Conservation (phyloP, 73 alveolate genomes). For the Diophrys sp. region DNA sequence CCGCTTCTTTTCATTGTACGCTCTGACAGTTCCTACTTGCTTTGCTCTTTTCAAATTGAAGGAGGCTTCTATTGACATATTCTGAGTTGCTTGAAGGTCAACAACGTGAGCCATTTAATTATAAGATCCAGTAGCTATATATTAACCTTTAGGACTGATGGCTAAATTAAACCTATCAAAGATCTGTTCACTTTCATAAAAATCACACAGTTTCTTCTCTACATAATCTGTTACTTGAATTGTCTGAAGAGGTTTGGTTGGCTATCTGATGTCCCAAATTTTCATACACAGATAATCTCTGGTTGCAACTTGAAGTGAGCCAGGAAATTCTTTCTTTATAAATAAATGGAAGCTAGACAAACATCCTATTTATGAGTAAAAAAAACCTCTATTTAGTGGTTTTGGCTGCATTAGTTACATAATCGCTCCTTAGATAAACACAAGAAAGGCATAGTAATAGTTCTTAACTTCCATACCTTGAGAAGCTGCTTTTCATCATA, state of each 20-base stretch:
- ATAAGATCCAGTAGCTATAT: slow-evolving; percentile 27
- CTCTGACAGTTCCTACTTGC: slow-evolving; percentile 7
- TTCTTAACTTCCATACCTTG: too few species aligned
- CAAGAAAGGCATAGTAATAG: too few species aligned
- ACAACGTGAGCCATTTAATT: slow-evolving; percentile 29
- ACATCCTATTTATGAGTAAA: too few species aligned
- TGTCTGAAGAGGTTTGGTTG: slow-evolving; percentile 50
- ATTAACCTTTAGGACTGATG: not conserved
- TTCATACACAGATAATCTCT: slow-evolving; percentile 68
- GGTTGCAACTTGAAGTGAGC: slow-evolving; percentile 25
- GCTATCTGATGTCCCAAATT: slow-evolving; percentile 75
- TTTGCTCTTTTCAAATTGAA: slow-evolving; percentile 31
- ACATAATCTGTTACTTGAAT: slow-evolving; percentile 58
- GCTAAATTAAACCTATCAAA: slow-evolving; percentile 58
- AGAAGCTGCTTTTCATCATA: too few species aligned
- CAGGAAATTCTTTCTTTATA: too few species aligned
- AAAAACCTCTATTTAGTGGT: too few species aligned
- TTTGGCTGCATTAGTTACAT: too few species aligned
- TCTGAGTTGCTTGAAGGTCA: slow-evolving; percentile 5
- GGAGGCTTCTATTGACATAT: slow-evolving; percentile 22
- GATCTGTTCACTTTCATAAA: slow-evolving; percentile 67
- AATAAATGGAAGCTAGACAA: too few species aligned
- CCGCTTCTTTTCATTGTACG: slow-evolving; percentile 9
- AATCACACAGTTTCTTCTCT: slow-evolving; percentile 57
- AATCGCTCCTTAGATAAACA: too few species aligned